These are phyloP conservation scores for Psidium guajava DNA, from an alignment of 345 rosid species.

Conservation along the genomic window DNA sequence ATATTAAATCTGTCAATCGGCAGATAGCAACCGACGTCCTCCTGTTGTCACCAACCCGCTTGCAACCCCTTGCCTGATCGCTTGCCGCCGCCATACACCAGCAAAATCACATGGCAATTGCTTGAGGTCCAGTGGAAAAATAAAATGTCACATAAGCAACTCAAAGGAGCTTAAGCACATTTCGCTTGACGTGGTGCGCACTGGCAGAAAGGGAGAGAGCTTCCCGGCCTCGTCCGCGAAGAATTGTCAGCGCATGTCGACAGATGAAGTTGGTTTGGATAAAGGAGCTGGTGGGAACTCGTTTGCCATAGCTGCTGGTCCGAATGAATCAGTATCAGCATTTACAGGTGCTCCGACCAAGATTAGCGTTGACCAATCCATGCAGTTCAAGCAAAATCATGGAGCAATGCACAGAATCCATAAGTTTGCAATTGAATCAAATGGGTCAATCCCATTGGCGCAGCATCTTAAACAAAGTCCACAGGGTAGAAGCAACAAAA, in stretches of 20 bases:
- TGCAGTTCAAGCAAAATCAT: not conserved
- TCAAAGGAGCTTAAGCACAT: conserved; percentile 17
- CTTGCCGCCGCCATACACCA: not conserved
- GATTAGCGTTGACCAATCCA: not conserved
- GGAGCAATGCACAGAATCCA: not conserved
- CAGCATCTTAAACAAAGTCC: not conserved
- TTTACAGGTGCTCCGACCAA: conserved; percentile 10
- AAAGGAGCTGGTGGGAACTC: not conserved
- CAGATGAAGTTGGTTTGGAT: conserved; percentile 31
- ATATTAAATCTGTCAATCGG: too few species aligned
- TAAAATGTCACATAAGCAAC: not conserved
- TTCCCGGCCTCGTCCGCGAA: conserved; percentile 44
- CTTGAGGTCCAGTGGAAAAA: not conserved
- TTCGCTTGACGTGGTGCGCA: conserved; percentile 9
- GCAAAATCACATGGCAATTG: not conserved
- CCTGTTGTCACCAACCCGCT: too few species aligned
- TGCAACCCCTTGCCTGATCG: too few species aligned
- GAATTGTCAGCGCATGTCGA: conserved; percentile 10
- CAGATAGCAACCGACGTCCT: too few species aligned
- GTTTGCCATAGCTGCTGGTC: conserved; percentile 4
- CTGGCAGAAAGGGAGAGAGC: conserved; percentile 40
- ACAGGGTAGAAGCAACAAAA: not conserved
- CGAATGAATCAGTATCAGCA: conserved; percentile 9
- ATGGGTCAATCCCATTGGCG: not conserved
- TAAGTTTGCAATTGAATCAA: not conserved